These are phyloP conservation scores for Fusarium praegraminearum DNA, from an alignment of 2,329 filamentous ascomycete species.

Conservation along the genomic window DNA sequence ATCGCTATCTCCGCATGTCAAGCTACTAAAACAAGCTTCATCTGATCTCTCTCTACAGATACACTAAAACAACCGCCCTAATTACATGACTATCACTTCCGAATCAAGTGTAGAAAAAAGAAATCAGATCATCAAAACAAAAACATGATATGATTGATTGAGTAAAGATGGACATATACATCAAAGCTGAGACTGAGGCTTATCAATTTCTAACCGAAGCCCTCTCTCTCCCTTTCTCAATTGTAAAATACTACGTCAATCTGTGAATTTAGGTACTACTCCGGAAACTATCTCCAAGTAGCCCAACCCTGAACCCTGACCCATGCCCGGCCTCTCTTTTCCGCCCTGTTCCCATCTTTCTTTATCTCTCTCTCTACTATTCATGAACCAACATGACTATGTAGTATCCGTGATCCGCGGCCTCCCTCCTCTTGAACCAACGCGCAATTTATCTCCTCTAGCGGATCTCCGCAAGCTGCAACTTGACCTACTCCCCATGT, in stretches of 20 bases:
- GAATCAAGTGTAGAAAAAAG: background rate
- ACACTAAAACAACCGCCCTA: too few species aligned
- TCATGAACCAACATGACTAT: too few species aligned
- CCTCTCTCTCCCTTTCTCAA: background rate
- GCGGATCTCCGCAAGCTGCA: background rate
- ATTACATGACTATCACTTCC: background rate
- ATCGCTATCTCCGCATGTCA: background rate
- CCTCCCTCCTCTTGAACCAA: background rate
- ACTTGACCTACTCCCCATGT: background rate
- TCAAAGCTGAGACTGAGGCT: too few species aligned
- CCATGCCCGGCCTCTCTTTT: slow-evolving; percentile 25
- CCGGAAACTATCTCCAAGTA: too few species aligned
- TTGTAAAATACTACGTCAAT: background rate
- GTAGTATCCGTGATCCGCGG: too few species aligned
- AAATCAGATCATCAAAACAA: too few species aligned
- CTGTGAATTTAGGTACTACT: too few species aligned
- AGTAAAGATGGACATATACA: too few species aligned
- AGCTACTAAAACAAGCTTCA: background rate
- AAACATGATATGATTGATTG: too few species aligned
- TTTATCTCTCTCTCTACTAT: too few species aligned
- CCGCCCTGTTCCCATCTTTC: slow-evolving; percentile 18
- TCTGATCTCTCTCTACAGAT: background rate
- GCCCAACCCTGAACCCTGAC: background rate
- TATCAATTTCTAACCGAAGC: too few species aligned
- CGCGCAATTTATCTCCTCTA: background rate